Base-by-base conservation (phyloP, 1,139 yeast genomes). In the Diutina mesorugosa region DNA sequence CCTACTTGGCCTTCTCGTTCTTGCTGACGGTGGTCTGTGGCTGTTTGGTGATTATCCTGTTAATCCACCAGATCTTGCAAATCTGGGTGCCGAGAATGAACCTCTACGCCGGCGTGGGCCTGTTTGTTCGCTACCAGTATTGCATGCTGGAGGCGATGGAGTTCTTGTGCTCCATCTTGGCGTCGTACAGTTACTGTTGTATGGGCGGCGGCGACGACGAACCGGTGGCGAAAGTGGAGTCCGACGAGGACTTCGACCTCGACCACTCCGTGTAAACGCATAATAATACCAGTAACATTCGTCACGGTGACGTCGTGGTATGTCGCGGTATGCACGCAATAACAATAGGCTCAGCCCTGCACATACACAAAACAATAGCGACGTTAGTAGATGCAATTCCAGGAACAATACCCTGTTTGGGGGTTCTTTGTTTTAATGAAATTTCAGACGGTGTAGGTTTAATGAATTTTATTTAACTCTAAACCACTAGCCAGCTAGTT, bases 121-220 rank as follows among this genome's bases (percentile, higher is more conserved):
- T 29, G 10, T 50, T 50, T 50, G 53, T 50, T 6, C 41, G 45
- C 14, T 50, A 16, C 28, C 41, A 50, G 14, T 50, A 50, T 32
- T 50, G 53, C 21, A 50, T 50, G 45, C 29, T 5, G 14, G 10
- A 29, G 53, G 45, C 45, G 28, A 30, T 32, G 45, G 53, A 50
- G 28, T 50, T 30, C 32, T 32, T 50, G 45, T 50, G 53, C 10
- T 32, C 53, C 8, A n/a, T 50, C 6, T n/a, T 50, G 14, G 53
- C 53, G 10, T 50, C 53, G n/a, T 50, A 50, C 16, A 50, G 53
- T 32, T 50, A 50, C 14, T 50, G 53, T 10, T 50, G 53, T 32
- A 50, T 50, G 41, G 41, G 41, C n/a, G 41, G 41, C n/a, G 41
- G 41, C 41, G 41, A 35, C 14, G 14, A 7, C 41, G 41, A 10